Conservation (phyloP, 208 protist genomes). For the Leptomonas pyrrhocoris region DNA sequence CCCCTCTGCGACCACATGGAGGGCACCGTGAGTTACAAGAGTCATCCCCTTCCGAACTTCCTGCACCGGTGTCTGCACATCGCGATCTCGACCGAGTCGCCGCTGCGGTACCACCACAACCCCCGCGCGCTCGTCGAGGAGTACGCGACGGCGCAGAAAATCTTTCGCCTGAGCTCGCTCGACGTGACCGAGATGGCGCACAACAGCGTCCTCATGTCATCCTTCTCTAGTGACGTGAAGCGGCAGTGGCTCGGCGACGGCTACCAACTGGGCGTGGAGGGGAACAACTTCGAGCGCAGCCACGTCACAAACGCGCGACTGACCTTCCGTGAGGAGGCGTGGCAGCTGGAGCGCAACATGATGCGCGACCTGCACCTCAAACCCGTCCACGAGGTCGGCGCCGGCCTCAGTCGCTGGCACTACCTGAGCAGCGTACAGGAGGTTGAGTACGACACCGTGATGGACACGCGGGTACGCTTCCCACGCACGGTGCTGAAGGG, state of each 20-base stretch:
- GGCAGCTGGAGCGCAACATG: conserved; percentile 83
- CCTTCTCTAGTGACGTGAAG: conserved; percentile 77
- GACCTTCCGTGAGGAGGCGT: conserved; percentile 85
- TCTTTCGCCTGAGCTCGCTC: conserved; percentile 81
- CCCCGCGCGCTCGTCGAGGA: conserved; percentile 77
- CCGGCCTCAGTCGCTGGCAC: conserved; percentile 74
- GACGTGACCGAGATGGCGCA: conserved; percentile 90
- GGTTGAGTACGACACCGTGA: conserved; percentile 86
- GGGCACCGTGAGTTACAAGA: conserved; percentile 92
- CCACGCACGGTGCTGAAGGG: conserved; percentile 88
- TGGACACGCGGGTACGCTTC: conserved; percentile 87
- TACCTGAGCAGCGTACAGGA: conserved; percentile 82
- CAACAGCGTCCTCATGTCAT: conserved; percentile 89
- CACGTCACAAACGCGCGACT: conserved; percentile 87
- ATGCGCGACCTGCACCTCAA: conserved; percentile 78
- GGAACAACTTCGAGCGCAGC: conserved; percentile 80
- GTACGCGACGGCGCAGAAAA: conserved; percentile 90
- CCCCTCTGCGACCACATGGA: conserved; percentile 97
- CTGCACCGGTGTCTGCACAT: conserved; percentile 96
- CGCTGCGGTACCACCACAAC: conserved; percentile 91
- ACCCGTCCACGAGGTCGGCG: conserved; percentile 40
- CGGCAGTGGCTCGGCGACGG: conserved; percentile 81
- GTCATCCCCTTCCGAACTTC: conserved; percentile 95
- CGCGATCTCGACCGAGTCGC: conserved; percentile 97
- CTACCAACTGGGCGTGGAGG: conserved; percentile 59